phyloP scores from a whole-genome alignment of 352 stramenopile species.

The Pythium brachiatum region DNA sequence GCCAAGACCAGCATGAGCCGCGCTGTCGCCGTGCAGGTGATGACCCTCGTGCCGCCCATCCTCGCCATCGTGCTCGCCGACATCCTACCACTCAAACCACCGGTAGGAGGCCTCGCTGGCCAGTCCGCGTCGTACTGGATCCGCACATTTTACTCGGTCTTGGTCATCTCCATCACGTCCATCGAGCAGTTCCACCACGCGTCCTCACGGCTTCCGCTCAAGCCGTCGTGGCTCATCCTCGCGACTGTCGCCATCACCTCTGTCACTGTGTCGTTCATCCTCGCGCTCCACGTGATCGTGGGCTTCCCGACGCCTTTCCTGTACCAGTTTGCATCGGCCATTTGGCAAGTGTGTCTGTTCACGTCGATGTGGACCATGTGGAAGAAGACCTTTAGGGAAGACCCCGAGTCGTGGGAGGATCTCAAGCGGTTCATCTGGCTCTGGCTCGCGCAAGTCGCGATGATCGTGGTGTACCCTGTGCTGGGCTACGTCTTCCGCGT shows the following conservation, averaged over 20 bases:
- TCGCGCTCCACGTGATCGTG: slow-evolving; percentile 1
- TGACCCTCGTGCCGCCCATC: slow-evolving; percentile 1
- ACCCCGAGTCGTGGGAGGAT: background rate
- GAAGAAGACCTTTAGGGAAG: background rate
- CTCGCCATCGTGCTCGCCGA: slow-evolving; percentile 6
- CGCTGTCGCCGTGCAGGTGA: background rate
- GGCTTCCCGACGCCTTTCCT: slow-evolving; percentile 19
- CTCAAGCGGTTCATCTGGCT: slow-evolving; percentile 6
- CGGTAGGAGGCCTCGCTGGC: background rate
- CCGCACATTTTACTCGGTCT: slow-evolving; percentile 2
- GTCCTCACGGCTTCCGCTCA: slow-evolving; percentile 5
- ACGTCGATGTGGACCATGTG: slow-evolving; percentile 14
- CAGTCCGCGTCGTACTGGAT: slow-evolving; percentile 6
- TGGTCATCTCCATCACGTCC: slow-evolving; percentile 1
- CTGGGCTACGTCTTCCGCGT: slow-evolving; percentile 7
- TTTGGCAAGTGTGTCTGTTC: background rate
- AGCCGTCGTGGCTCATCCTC: background rate
- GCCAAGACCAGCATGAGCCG: background rate
- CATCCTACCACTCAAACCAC: background rate
- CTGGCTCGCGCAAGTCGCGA: background rate
- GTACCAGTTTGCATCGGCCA: background rate
- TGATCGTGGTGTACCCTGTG: slow-evolving; percentile 13
- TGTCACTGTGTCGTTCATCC: background rate
- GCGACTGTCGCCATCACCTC: background rate
- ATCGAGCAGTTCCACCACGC: slow-evolving; percentile 3